Percentiles rank a stretch among this genome's conserved stretches.
phyloP scores from a whole-genome alignment of 2,329 filamentous ascomycete genomes.

The Fusarium albosuccineum region DNA sequence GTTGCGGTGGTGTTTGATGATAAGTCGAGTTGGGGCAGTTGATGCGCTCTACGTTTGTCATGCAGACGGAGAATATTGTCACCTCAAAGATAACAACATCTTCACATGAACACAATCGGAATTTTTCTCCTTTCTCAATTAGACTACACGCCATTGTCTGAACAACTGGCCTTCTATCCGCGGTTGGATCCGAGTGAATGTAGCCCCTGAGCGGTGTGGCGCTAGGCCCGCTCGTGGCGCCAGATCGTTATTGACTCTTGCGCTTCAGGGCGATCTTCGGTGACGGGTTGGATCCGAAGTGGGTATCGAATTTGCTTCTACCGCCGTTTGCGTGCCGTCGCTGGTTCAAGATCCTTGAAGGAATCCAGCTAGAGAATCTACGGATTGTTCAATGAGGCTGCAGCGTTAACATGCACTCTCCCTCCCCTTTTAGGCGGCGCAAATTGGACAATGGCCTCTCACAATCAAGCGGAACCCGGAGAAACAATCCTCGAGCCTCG shows the following conservation, averaged over 20 bases:
- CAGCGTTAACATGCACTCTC: neutral
- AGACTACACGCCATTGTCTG: constrained; percentile 6
- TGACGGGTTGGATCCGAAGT: constrained; percentile 10
- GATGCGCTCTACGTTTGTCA: too few species aligned
- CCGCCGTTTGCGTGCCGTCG: constrained; percentile 15
- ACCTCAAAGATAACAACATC: neutral
- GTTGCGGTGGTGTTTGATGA: neutral
- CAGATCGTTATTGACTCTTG: constrained; percentile 21
- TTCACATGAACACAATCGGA: constrained; percentile 4
- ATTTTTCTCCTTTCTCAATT: neutral
- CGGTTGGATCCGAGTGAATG: constrained; percentile 12
- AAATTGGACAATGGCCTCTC: neutral
- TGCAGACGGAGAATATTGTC: neutral
- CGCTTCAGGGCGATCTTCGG: constrained; percentile 19
- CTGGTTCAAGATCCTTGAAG: neutral
- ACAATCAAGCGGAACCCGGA: neutral
- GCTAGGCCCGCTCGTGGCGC: constrained; percentile 26
- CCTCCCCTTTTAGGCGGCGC: neutral
- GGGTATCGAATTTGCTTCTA: constrained; percentile 27
- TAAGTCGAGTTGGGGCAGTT: neutral
- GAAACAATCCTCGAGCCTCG: neutral
- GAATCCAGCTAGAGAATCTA: neutral
- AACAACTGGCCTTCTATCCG: constrained; percentile 6
- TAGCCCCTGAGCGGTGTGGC: constrained; percentile 44
- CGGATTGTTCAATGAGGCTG: neutral